Evolutionary conservation across 306 rosid species (phyloP).

Genomic region (Medicago lupulina): DNA sequence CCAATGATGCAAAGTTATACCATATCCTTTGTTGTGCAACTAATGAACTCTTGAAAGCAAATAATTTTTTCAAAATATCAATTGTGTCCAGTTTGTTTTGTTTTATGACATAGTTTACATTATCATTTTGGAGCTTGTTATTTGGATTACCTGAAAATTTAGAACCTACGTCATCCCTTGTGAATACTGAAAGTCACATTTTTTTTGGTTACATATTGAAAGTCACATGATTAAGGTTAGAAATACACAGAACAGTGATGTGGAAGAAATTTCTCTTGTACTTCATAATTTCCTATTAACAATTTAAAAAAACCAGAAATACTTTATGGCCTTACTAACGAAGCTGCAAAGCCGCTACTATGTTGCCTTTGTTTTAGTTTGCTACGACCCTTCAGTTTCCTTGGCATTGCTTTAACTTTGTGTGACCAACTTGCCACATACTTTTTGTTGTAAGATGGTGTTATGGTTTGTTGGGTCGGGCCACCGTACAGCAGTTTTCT

Average conservation of each 20-base stretch:
- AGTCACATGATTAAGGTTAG: slow-evolving; percentile 5
- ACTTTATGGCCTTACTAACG: neutral
- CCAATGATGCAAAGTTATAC: neutral
- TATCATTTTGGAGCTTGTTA: slow-evolving; percentile 6
- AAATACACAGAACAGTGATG: slow-evolving; percentile 1
- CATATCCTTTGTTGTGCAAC: neutral
- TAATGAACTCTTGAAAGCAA: neutral
- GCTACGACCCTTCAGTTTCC: slow-evolving; percentile 10
- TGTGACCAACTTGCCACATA: neutral
- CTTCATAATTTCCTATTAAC: neutral
- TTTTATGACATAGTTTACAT: neutral
- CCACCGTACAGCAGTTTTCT: neutral
- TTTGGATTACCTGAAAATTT: slow-evolving; percentile 1
- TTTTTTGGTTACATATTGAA: too few relatives aligned
- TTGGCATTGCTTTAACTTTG: slow-evolving; percentile 7
- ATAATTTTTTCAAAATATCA: neutral
- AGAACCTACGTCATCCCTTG: slow-evolving; percentile 16
- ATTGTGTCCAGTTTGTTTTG: neutral
- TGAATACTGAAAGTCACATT: slow-evolving; percentile 15
- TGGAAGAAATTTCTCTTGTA: neutral
- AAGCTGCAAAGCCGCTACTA: neutral
- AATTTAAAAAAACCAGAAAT: neutral
- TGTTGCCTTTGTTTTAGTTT: slow-evolving; percentile 26
- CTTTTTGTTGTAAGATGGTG: slow-evolving; percentile 4
- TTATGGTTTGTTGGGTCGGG: slow-evolving; percentile 9